Evolutionary conservation across 2,329 filamentous ascomycete genomes (phyloP).

Genomic region (Fusarium sp.): DNA sequence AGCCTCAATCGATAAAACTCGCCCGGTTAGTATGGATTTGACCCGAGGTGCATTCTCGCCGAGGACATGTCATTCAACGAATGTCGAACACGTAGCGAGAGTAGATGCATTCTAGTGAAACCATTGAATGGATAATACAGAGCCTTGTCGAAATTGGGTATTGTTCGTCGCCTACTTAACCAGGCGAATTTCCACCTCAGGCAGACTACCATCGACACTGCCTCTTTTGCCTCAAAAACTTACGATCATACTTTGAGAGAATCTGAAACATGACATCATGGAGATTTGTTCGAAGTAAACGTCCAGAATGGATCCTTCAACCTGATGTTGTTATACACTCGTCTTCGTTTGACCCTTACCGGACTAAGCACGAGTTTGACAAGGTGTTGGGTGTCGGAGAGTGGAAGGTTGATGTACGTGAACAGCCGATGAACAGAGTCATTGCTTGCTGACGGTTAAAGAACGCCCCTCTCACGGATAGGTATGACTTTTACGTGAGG

Average conservation of each 20-base stretch:
- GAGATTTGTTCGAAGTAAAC: not conserved
- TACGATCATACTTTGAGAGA: not conserved
- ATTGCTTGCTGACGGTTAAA: not conserved
- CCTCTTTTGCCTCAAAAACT: not conserved
- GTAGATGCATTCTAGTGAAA: not conserved
- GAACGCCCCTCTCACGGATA: not conserved
- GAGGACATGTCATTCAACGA: not conserved
- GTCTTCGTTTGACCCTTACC: constrained; percentile 5
- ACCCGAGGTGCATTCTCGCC: not conserved
- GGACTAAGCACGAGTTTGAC: not conserved
- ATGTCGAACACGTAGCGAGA: not conserved
- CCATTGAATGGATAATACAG: not conserved
- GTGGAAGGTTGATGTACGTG: not conserved
- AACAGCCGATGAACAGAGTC: too few relatives aligned
- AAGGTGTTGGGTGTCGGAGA: not conserved
- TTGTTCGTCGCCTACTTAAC: not conserved
- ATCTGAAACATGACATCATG: constrained; percentile 1
- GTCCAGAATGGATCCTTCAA: not conserved
- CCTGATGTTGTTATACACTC: not conserved
- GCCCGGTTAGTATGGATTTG: not conserved
- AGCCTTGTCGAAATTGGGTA: not conserved
- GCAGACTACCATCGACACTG: not conserved
- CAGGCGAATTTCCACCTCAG: not conserved
- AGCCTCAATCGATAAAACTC: not conserved
- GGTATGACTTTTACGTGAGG: not conserved